Percentiles rank a stretch among this genome's conserved stretches.
Conservation (phyloP, 106 monocot genomes). For the Dendrobium huoshanense region DNA sequence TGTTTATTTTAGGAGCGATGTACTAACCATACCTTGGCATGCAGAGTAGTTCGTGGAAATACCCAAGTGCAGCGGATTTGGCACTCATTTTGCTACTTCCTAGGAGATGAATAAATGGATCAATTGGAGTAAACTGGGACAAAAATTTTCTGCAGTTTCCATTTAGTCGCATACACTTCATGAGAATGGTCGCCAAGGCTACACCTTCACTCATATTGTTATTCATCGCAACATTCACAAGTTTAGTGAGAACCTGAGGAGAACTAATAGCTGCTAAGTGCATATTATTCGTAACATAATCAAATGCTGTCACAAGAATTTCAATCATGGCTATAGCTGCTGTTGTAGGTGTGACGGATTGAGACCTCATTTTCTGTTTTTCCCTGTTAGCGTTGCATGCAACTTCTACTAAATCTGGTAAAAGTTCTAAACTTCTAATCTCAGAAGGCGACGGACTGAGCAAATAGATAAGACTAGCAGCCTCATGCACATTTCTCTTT, state of each 20-base stretch:
- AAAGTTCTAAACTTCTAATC: constrained; percentile 68
- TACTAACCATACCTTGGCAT: constrained; percentile 66
- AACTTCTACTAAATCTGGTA: constrained; percentile 69
- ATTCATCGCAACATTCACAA: constrained; percentile 69
- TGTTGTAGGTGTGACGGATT: constrained; percentile 47
- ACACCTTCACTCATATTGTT: constrained; percentile 70
- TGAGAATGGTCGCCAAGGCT: constrained; percentile 68
- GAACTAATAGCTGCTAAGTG: constrained; percentile 67
- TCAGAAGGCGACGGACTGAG: constrained; percentile 83
- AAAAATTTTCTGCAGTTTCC: constrained; percentile 85
- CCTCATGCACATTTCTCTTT: constrained; percentile 76
- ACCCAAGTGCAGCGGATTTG: constrained; percentile 79
- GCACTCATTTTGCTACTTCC: constrained; percentile 43
- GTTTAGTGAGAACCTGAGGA: constrained; percentile 60
- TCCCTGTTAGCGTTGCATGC: constrained; percentile 49
- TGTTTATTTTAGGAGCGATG: neutral
- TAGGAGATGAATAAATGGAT: constrained; percentile 76
- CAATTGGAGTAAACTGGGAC: constrained; percentile 73
- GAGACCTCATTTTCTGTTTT: constrained; percentile 25
- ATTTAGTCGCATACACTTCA: constrained; percentile 82
- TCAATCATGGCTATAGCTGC: constrained; percentile 92
- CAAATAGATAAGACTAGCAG: constrained; percentile 77
- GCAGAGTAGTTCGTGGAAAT: constrained; percentile 89
- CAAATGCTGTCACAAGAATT: constrained; percentile 77
- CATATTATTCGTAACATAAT: constrained; percentile 81